Evolutionary conservation across 768 basidiomycete genomes (phyloP).

Genomic region (Russula virescens): DNA sequence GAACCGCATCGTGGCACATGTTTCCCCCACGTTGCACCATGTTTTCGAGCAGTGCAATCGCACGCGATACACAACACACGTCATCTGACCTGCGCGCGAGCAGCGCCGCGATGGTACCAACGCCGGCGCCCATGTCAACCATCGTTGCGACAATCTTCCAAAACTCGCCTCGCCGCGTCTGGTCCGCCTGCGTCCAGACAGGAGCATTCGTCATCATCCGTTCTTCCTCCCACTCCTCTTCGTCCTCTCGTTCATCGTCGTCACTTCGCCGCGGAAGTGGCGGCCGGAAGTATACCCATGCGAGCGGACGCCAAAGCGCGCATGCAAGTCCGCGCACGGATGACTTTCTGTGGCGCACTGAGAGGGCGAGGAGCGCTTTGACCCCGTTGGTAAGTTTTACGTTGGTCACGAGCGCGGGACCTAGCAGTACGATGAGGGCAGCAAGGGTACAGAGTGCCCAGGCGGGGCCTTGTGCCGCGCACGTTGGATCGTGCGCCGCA

Average conservation of each 20-base stretch:
- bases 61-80: conserved; percentile 39
- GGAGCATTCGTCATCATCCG: background rate
- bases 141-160: conserved; percentile 49
- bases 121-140: conserved; percentile 54
- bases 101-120: conserved; percentile 50
- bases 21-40: conserved; percentile 55
- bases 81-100: conserved; percentile 35
- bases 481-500: conserved; percentile 45
- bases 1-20: conserved; percentile 50
- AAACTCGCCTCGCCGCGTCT: conserved; percentile 29
- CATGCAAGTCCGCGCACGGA: conserved; percentile 57
- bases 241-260: conserved; percentile 27
- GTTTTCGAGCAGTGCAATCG: conserved; percentile 43
- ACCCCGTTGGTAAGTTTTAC: conserved; percentile 41
- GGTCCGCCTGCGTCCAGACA: conserved; percentile 26
- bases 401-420: conserved; percentile 46
- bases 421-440: conserved; percentile 58
- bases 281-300: conserved; percentile 63
- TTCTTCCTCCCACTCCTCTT: conserved; percentile 25
- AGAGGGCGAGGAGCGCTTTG: conserved; percentile 46
- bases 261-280: conserved; percentile 30
- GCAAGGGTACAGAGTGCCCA: conserved; percentile 71
- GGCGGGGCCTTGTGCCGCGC: conserved; percentile 69
- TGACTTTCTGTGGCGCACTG: conserved; percentile 57
- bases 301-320: conserved; percentile 57